A percentile compares a stretch with the other conserved stretches of the same genome.
These are phyloP conservation scores for Ophiostoma sp. DNA, from an alignment of 2,329 filamentous ascomycete genomes.

Conservation along the genomic window DNA sequence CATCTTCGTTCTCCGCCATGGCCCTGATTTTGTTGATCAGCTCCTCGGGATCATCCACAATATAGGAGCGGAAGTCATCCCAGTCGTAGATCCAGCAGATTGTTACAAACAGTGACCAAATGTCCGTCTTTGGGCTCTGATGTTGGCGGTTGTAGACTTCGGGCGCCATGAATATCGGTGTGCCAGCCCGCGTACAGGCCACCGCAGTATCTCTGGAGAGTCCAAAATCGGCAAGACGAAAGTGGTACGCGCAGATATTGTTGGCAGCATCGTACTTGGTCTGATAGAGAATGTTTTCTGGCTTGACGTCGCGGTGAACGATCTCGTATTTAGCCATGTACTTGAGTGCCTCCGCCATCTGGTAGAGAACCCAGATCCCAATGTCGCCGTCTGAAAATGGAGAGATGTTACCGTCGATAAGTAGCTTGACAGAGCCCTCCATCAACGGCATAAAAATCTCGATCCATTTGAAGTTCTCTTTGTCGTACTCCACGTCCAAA, in stretches of 20 bases:
- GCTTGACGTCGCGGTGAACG: constrained; percentile 95
- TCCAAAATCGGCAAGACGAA: constrained; percentile 94
- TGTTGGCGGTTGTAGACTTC: constrained; percentile 27
- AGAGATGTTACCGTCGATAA: not conserved
- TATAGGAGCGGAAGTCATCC: constrained; percentile 26
- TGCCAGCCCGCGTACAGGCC: constrained; percentile 30
- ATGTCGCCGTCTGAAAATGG: constrained; percentile 2
- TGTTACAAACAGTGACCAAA: constrained; percentile 35
- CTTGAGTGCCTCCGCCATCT: constrained; percentile 29
- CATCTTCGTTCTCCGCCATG: constrained; percentile 2
- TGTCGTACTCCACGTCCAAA: constrained; percentile 10
- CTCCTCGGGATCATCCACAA: constrained; percentile 15
- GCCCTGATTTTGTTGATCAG: constrained; percentile 26
- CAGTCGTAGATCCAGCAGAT: constrained; percentile 30
- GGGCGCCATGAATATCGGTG: constrained; percentile 32
- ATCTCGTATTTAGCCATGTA: constrained; percentile 53
- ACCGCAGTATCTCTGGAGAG: constrained; percentile 61
- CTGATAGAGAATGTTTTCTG: constrained; percentile 88
- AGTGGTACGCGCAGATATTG: constrained; percentile 40
- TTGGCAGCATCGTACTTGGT: constrained; percentile 20
- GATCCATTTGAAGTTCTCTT: constrained; percentile 19
- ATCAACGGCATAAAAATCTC: constrained; percentile 27
- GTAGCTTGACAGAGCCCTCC: constrained; percentile 23
- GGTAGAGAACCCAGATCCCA: constrained; percentile 20
- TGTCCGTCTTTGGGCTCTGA: constrained; percentile 31